Base-by-base conservation (phyloP, 441 rosid genomes). In the Viola pubescens region DNA sequence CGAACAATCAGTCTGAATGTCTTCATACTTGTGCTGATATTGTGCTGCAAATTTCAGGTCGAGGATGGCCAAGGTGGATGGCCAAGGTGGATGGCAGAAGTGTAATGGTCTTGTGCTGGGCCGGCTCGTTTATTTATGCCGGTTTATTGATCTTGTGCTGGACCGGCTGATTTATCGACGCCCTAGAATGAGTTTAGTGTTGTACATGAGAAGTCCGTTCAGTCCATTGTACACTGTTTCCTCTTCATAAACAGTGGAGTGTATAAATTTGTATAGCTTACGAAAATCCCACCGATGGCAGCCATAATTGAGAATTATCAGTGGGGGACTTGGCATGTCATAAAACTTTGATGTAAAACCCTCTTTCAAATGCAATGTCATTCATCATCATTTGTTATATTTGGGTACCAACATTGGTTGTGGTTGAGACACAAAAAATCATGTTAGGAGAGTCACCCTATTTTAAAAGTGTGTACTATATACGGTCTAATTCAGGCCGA, bases 201-300 rank as follows among this genome's bases (percentile, higher is more conserved):
- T 54, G 16, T 51, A 34, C 41, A 7, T 8, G 13, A 13, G 5
- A 47, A 65, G 59, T 34, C n/a, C 5, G 47, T 66, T 42, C 48
- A 26, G 34, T 26, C 34, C 49, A 19, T 56, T 47, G 19, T 62
- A 9, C 44, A 26, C 9, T 50, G 43, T 60, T 47, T 60, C 57
- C 16, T 49, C 48, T 56, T 60, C 12, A 54, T 40, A 10, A 43
- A 68, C 49, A 47, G 54, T 65, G 16, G 9, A 59, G 52, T 58
- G 48, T 62, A 52, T 16, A 64, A 53, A 55, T 59, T 61, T 60
- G 71, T 63, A 58, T 45, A 56, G 54, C 4, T 10, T 54, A 58
- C 40, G 48, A 56, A 54, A 39, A 40, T 60, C 13, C 3, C 43
- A 50, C 42, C 60, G 51, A 62, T 66, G 49, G 37, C 41, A 44